These are phyloP conservation scores for Amanita polypyramis DNA, from an alignment of 768 basidiomycete species.

Conservation along the genomic window DNA sequence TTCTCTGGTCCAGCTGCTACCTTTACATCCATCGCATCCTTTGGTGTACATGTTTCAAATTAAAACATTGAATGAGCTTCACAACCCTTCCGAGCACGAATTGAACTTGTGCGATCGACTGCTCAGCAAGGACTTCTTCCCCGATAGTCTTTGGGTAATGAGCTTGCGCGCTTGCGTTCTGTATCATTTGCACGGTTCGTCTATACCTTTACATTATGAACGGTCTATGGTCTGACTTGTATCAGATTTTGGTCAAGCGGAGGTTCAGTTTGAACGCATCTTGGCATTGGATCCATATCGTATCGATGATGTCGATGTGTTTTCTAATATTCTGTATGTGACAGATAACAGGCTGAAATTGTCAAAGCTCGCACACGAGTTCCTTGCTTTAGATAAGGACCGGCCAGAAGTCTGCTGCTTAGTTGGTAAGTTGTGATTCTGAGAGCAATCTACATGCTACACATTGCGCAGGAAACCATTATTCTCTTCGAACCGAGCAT, in stretches of 20 bases:
- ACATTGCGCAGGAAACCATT: conserved; percentile 78
- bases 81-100: conserved; percentile 82
- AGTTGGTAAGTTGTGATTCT: conserved; percentile 52
- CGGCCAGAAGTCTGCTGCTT: conserved; percentile 94
- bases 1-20: conserved; percentile 36
- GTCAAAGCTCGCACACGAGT: conserved; percentile 86
- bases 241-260: conserved; percentile 81
- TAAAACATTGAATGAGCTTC: conserved; percentile 81
- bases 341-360: conserved; percentile 83
- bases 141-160: conserved; percentile 77
- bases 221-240: conserved; percentile 7
- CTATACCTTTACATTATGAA: conserved; percentile 5
- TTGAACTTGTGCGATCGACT: conserved; percentile 73
- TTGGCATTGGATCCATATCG: conserved; percentile 74
- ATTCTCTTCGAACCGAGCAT: conserved; percentile 87
- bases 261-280: conserved; percentile 77
- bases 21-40: conserved; percentile 35
- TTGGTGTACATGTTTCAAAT: conserved; percentile 70
- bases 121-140: conserved; percentile 61
- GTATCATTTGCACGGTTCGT: conserved; percentile 83
- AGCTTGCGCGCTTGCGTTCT: conserved; percentile 76
- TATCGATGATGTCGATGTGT: conserved; percentile 91
- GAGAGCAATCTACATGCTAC: background rate
- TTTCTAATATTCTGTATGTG: conserved; percentile 95
- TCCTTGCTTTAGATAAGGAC: conserved; percentile 81